Base-by-base conservation (phyloP, 108 stramenopile species). In the Chaetoceros tenuissimus region DNA sequence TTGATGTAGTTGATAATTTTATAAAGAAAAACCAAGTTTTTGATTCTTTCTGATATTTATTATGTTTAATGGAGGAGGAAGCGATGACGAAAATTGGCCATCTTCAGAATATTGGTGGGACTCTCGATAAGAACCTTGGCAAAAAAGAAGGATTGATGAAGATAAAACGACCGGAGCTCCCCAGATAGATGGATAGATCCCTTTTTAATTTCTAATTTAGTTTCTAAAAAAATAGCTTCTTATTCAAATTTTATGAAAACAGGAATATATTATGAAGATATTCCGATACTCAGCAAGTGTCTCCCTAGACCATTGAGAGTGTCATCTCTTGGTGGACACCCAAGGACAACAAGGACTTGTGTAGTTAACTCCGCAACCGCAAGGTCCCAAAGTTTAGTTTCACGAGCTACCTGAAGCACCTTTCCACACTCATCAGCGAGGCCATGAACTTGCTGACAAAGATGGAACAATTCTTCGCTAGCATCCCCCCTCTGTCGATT, bases 301-400 rank as follows among this genome's bases (percentile, higher is more conserved):
- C 71, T 50, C 29, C 59, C 68, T 43, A 90, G 64, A 23, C 89
- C 89, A 48, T 81, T 81, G 47, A 90, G 62, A 20, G 44, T 55
- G 40, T 66, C 57, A 71, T 90, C 89, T 3, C 71, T 73, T 58
- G 74, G 76, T 18, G 53, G 54, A 59, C 89, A 90, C 55, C 78
- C 76, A 1, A 86, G 50, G 18, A 66, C 77, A 28, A 90, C 72
- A 26, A 90, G 63, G 3, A 85, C 63, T 59, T 90, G 89, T 1
- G 89, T 85, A 48, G 82, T 69, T 19, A 86, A 58, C 63, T 90
- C 82, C 3, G 85, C 75, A n/a, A 86, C 82, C 2, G 79, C 82
- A 50, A 74, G 62, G 64, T 90, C 89, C 89, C 89, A 90, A 30
- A 68, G 57, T 49, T 81, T 73, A 24, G 59, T 68, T 45, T 78